A percentile compares a stretch with the other conserved stretches of the same genome.
phyloP scores from a whole-genome alignment of 768 basidiomycete species.

The Coprinopsis cinerea region DNA sequence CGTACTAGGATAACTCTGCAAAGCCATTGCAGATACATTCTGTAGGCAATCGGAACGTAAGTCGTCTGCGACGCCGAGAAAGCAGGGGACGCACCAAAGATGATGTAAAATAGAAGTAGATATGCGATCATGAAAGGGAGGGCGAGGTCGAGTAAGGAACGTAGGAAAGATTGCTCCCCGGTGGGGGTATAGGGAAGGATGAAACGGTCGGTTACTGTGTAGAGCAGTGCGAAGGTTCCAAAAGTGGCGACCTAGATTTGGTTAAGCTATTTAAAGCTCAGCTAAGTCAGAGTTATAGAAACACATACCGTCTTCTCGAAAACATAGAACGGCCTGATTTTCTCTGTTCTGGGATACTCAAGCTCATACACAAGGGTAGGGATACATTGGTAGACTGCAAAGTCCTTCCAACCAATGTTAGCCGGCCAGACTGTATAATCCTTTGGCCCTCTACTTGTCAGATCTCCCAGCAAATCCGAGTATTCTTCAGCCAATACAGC shows the following conservation, averaged over 20 bases:
- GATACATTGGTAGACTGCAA: slow-evolving; percentile 78
- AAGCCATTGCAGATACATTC: slow-evolving; percentile 97
- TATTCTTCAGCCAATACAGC: slow-evolving; percentile 69
- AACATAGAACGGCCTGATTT: slow-evolving; percentile 75
- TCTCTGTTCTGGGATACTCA: slow-evolving; percentile 90
- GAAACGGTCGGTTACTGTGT: slow-evolving; percentile 89
- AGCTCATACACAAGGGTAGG: slow-evolving; percentile 95
- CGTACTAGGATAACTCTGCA: slow-evolving; percentile 85
- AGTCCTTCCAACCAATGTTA: slow-evolving; percentile 79
- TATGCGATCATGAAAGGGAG: slow-evolving; percentile 94
- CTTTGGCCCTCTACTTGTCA: slow-evolving; percentile 64
- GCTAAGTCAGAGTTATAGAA: background rate
- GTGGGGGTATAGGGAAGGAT: slow-evolving; percentile 80
- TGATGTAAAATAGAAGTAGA: slow-evolving; percentile 78
- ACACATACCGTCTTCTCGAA: slow-evolving; percentile 59
- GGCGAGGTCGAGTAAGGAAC: slow-evolving; percentile 77
- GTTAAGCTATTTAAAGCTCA: background rate
- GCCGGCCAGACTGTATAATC: slow-evolving; percentile 70
- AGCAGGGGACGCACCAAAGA: slow-evolving; percentile 53
- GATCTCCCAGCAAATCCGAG: slow-evolving; percentile 68
- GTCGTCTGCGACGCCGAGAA: background rate
- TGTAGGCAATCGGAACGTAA: slow-evolving; percentile 19
- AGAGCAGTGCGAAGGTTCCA: slow-evolving; percentile 92
- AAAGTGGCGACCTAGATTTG: slow-evolving; percentile 73
- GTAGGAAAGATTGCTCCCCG: slow-evolving; percentile 63